These are phyloP conservation scores for Sphenostylis stenocarpa DNA, from an alignment of 306 rosid species.

Conservation along the genomic window DNA sequence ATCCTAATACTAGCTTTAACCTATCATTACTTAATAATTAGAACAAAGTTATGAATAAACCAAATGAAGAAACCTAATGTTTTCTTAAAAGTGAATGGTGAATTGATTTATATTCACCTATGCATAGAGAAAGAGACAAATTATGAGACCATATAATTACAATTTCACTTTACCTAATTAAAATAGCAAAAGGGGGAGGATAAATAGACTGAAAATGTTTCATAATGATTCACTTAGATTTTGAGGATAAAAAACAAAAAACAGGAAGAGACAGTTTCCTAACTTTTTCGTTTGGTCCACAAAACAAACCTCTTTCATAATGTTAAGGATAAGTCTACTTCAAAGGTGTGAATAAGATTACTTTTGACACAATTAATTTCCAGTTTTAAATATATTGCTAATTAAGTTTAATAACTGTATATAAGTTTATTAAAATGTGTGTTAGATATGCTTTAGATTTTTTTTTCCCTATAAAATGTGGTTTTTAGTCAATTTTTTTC, in stretches of 20 bases:
- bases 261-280: constrained; percentile 1
- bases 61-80: neutral
- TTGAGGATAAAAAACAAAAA: neutral
- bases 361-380: neutral
- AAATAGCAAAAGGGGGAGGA: neutral
- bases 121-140: neutral
- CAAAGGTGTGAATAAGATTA: neutral
- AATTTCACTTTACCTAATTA: constrained; percentile 22
- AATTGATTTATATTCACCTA: neutral
- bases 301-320: neutral
- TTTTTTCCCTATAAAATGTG: too few species aligned
- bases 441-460: neutral
- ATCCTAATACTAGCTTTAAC: constrained; percentile 12
- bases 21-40: constrained; percentile 27
- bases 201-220: neutral
- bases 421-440: neutral
- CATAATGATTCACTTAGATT: neutral
- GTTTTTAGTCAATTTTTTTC: neutral
- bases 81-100: neutral
- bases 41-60: constrained; percentile 9
- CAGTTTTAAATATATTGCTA: neutral
- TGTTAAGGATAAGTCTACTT: neutral
- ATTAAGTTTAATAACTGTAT: neutral
- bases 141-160: constrained; percentile 5
- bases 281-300: neutral